A percentile compares a stretch with the other conserved stretches of the same genome.
Conservation (phyloP, 2,329 filamentous ascomycete species). For the Colletotrichum falcatum region DNA sequence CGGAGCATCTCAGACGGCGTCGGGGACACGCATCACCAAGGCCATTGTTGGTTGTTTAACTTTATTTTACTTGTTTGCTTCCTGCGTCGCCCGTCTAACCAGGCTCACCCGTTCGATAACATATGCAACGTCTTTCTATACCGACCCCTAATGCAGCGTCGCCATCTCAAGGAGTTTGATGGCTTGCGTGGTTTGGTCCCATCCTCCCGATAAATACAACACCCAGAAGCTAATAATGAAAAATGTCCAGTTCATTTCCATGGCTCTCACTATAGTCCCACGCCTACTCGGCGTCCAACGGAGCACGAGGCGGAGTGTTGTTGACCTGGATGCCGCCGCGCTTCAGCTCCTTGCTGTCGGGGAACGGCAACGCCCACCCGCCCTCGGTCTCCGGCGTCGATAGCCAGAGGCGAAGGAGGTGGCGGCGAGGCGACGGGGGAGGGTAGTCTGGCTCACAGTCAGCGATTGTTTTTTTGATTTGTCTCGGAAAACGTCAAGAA, state of each 20-base stretch:
- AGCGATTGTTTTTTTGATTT: background rate
- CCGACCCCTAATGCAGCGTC: background rate
- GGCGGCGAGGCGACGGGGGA: constrained; percentile 76
- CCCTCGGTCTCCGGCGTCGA: constrained; percentile 85
- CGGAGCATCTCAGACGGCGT: background rate
- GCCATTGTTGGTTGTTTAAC: too few species aligned
- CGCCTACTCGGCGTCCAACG: constrained; percentile 79
- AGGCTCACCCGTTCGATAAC: background rate
- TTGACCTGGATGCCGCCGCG: constrained; percentile 90
- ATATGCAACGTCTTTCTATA: background rate
- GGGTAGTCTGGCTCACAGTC: constrained; percentile 57
- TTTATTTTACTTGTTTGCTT: constrained; percentile 8
- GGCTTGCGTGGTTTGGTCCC: background rate
- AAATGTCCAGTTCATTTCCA: background rate
- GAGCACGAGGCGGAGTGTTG: constrained; percentile 79
- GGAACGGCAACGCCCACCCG: constrained; percentile 87
- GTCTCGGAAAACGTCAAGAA: background rate
- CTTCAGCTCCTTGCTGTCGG: constrained; percentile 86
- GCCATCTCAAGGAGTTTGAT: background rate
- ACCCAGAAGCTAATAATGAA: background rate
- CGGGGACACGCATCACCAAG: background rate
- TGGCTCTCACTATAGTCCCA: background rate
- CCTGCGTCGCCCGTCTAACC: background rate
- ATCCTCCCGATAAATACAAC: background rate
- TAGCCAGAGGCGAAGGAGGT: constrained; percentile 87